Percentiles rank a stretch among this genome's conserved stretches.
Evolutionary conservation across 2,329 filamentous ascomycete genomes (phyloP).

Genomic region (Beauveria sp.): DNA sequence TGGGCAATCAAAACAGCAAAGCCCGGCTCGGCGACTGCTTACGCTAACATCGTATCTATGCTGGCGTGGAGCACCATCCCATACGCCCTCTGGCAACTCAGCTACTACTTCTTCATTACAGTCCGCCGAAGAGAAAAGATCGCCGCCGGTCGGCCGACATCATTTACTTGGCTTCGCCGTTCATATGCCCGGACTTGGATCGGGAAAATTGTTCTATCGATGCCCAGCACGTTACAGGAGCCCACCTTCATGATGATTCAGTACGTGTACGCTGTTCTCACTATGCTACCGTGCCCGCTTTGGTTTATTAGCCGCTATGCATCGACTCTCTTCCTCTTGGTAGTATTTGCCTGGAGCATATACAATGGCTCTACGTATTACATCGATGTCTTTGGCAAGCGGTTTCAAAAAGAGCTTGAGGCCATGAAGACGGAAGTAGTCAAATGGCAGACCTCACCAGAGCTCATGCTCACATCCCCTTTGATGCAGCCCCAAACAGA

Average conservation of each 20-base stretch:
- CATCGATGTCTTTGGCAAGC: slow-evolving; percentile 93
- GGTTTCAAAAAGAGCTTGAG: slow-evolving; percentile 95
- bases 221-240: slow-evolving; percentile 73
- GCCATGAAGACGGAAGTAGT: slow-evolving; percentile 79
- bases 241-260: slow-evolving; percentile 94
- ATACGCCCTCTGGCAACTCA: slow-evolving; percentile 86
- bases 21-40: slow-evolving; percentile 69
- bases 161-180: slow-evolving; percentile 91
- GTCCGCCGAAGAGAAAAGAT: slow-evolving; percentile 94
- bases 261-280: slow-evolving; percentile 81
- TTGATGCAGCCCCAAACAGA: slow-evolving; percentile 24
- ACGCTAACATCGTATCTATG: slow-evolving; percentile 73
- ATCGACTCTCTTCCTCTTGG: slow-evolving; percentile 65
- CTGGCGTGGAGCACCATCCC: slow-evolving; percentile 89
- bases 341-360: slow-evolving; percentile 88
- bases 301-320: slow-evolving; percentile 90
- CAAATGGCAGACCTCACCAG: slow-evolving; percentile 68
- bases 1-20: slow-evolving; percentile 66
- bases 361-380: slow-evolving; percentile 98
- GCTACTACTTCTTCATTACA: slow-evolving; percentile 92
- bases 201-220: slow-evolving; percentile 72
- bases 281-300: slow-evolving; percentile 87
- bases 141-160: slow-evolving; percentile 87
- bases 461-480: slow-evolving; percentile 32
- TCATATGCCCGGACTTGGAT: slow-evolving; percentile 88